A percentile compares a stretch with the other conserved stretches of the same genome.
These are phyloP conservation scores for Allium sativum DNA, from an alignment of 106 monocot species.

Conservation along the genomic window DNA sequence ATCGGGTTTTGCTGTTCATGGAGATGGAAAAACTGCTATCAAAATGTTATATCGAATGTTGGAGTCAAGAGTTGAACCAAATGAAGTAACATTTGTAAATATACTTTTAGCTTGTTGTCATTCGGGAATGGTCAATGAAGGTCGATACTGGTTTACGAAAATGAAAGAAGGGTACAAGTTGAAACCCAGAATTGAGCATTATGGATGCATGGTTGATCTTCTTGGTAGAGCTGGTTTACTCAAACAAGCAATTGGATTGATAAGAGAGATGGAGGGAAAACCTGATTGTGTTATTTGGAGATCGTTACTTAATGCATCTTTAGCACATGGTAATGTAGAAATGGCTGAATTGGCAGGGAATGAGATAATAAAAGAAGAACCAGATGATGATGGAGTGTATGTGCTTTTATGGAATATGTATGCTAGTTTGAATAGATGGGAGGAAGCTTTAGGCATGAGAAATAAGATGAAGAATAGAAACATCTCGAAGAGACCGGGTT, in stretches of 20 bases:
- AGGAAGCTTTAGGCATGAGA: slow-evolving; percentile 27
- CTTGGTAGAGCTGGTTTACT: slow-evolving; percentile 36
- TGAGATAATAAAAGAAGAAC: slow-evolving; percentile 23
- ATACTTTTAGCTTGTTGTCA: slow-evolving; percentile 38
- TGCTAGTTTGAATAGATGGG: slow-evolving; percentile 25
- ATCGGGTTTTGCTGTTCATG: slow-evolving; percentile 34
- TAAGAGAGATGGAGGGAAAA: slow-evolving; percentile 18
- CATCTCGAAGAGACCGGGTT: slow-evolving; percentile 25
- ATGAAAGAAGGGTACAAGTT: slow-evolving; percentile 14
- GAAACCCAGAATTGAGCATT: slow-evolving; percentile 22
- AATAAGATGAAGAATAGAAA: slow-evolving; percentile 24
- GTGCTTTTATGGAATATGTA: slow-evolving; percentile 42
- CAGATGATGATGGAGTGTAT: slow-evolving; percentile 32
- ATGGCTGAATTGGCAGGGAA: slow-evolving; percentile 30
- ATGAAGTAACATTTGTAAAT: slow-evolving; percentile 35
- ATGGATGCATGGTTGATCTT: slow-evolving; percentile 48
- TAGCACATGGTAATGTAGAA: slow-evolving; percentile 18
- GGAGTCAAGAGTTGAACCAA: slow-evolving; percentile 13
- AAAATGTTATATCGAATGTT: slow-evolving; percentile 18
- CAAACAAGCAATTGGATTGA: slow-evolving; percentile 23
- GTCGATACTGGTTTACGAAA: slow-evolving; percentile 16
- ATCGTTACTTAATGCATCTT: slow-evolving; percentile 27
- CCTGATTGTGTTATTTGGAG: slow-evolving; percentile 37
- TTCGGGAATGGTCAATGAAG: slow-evolving; percentile 26
- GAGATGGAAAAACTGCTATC: slow-evolving; percentile 10